Conservation (phyloP, 768 basidiomycete species). For the Collybiopsis confluens region DNA sequence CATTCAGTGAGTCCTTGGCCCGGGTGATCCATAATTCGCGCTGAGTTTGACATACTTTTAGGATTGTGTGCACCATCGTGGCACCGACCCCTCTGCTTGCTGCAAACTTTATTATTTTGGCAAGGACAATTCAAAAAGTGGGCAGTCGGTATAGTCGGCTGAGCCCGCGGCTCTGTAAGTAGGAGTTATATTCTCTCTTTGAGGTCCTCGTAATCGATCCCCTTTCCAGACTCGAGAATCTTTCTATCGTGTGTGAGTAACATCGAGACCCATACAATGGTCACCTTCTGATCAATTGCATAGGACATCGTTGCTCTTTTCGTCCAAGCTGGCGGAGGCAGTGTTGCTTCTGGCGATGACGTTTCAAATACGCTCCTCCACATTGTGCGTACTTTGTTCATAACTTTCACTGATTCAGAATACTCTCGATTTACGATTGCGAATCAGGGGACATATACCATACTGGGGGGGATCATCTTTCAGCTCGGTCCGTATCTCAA, state of each 20-base stretch:
- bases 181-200: neutral
- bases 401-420: no score
- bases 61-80: constrained; percentile 39
- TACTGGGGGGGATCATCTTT: neutral
- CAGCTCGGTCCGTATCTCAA: neutral
- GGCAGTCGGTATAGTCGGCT: constrained; percentile 34
- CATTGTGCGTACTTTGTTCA: neutral
- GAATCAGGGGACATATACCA: neutral
- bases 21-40: no score
- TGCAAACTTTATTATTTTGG: constrained; percentile 44
- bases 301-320: neutral
- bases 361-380: neutral
- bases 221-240: neutral
- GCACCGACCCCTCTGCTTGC: constrained; percentile 42
- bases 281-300: neutral
- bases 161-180: constrained; percentile 29
- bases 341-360: neutral
- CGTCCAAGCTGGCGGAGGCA: neutral
- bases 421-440: neutral
- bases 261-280: neutral
- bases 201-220: neutral
- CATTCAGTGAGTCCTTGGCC: constrained; percentile 34
- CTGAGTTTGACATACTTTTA: constrained; percentile 9
- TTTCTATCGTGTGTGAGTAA: neutral
- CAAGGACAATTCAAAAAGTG: constrained; percentile 29